Conservation (phyloP, 225 moss, liverwort and hornwort species). For the Bryoerythrophyllum caledonicum region DNA sequence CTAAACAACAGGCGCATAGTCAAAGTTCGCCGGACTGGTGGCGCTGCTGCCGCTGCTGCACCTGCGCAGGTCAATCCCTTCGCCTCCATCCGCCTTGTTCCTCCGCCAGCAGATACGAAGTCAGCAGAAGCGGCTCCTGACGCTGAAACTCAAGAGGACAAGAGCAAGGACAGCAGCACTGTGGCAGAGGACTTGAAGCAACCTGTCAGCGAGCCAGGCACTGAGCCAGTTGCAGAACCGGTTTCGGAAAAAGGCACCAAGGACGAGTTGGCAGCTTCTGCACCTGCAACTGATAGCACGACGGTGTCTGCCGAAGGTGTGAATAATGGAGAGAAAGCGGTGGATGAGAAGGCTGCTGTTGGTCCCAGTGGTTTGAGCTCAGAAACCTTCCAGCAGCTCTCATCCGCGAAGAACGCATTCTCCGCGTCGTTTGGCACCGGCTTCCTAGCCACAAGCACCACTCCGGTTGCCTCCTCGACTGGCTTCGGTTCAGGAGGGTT, state of each 20-base stretch:
- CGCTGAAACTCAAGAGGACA: constrained; percentile 9
- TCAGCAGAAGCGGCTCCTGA: neutral
- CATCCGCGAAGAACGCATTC: constrained; percentile 69
- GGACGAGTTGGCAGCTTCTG: constrained; percentile 13
- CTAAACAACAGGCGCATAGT: constrained; percentile 70
- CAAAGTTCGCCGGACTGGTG: constrained; percentile 64
- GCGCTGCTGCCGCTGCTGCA: constrained; percentile 17
- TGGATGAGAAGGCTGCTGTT: constrained; percentile 36
- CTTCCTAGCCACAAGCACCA: constrained; percentile 48
- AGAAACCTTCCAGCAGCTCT: constrained; percentile 64
- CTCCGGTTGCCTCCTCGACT: constrained; percentile 32
- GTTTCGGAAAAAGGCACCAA: neutral
- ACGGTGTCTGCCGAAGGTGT: constrained; percentile 1
- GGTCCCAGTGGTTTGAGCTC: constrained; percentile 58
- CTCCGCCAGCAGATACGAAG: constrained; percentile 24
- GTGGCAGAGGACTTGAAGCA: constrained; percentile 1
- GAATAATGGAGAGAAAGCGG: constrained; percentile 14
- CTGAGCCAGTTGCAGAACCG: neutral
- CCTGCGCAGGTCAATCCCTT: constrained; percentile 58
- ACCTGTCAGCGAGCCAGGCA: constrained; percentile 3
- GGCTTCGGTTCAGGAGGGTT: constrained; percentile 50
- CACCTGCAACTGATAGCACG: constrained; percentile 3
- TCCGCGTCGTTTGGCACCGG: constrained; percentile 67
- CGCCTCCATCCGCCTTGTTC: constrained; percentile 51
- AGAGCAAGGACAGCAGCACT: constrained; percentile 16